Evolutionary conservation across 805 yeast genomes (phyloP).

Genomic region (Lachancea waltii): DNA sequence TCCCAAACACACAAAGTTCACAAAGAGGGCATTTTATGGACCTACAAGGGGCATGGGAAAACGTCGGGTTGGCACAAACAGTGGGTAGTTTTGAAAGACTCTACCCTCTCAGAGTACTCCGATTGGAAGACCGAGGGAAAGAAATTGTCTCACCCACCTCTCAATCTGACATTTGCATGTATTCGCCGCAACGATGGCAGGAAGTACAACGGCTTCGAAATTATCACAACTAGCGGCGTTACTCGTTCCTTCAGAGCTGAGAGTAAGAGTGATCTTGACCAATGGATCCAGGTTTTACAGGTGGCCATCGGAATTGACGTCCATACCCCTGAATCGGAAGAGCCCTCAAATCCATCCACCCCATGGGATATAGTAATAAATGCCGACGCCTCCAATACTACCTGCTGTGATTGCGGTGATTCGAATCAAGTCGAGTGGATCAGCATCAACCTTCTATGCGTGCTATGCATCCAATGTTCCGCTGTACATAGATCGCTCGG

Average conservation of each 20-base stretch:
- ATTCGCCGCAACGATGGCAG: slow-evolving; percentile 37
- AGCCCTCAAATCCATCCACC: slow-evolving; percentile 1
- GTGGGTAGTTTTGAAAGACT: slow-evolving; percentile 73
- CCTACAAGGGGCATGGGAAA: slow-evolving; percentile 42
- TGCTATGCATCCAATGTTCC: slow-evolving; percentile 78
- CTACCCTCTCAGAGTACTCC: slow-evolving; percentile 60
- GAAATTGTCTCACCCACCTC: slow-evolving; percentile 55
- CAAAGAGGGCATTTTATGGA: slow-evolving; percentile 46
- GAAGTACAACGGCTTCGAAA: slow-evolving; percentile 48
- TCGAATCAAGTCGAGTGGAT: slow-evolving; percentile 75
- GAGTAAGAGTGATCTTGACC: slow-evolving; percentile 54
- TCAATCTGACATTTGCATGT: slow-evolving; percentile 63
- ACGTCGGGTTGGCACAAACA: slow-evolving; percentile 66
- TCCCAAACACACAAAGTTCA: not conserved
- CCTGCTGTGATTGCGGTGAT: slow-evolving; percentile 77
- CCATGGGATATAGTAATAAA: slow-evolving; percentile 22
- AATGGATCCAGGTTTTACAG: slow-evolving; percentile 37
- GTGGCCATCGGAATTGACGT: not conserved
- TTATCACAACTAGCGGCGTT: slow-evolving; percentile 58
- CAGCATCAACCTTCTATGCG: slow-evolving; percentile 63
- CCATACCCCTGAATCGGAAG: not conserved
- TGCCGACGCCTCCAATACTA: slow-evolving; percentile 46
- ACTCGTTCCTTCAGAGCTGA: slow-evolving; percentile 66
- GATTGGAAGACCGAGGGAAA: slow-evolving; percentile 68
- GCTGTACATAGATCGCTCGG: slow-evolving; percentile 87